Percentiles rank a stretch among this genome's conserved stretches.
These are phyloP conservation scores for Astragalus glycyphyllos DNA, from an alignment of 306 rosid species.

Conservation along the genomic window DNA sequence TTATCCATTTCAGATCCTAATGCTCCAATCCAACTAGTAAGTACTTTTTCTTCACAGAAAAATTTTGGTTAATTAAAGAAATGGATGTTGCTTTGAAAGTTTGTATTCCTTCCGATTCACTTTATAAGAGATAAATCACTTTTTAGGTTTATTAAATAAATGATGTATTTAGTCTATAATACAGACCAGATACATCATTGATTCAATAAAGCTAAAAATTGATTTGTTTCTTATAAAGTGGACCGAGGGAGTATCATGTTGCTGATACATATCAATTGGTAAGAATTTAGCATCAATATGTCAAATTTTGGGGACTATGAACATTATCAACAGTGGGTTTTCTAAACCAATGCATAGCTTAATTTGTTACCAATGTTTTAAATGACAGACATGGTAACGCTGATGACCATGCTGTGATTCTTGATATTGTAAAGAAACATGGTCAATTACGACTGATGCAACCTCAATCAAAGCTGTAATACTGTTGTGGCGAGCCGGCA, in stretches of 20 bases:
- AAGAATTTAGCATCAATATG: conserved; percentile 6
- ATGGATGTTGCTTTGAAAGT: no score
- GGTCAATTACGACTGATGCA: neutral
- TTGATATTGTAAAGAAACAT: no score
- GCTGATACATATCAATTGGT: neutral
- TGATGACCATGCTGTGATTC: neutral
- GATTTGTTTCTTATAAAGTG: no score
- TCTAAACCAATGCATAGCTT: neutral
- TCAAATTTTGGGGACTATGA: conserved; percentile 19
- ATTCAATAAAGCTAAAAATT: no score
- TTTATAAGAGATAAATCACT: no score
- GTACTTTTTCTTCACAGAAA: conserved; percentile 36
- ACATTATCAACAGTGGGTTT: neutral
- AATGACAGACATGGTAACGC: neutral
- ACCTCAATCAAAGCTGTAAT: neutral
- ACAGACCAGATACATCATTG: no score
- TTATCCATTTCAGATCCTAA: conserved; percentile 67
- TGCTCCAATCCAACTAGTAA: conserved; percentile 68
- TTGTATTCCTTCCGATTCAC: no score
- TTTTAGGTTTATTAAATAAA: no score
- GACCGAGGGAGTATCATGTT: neutral
- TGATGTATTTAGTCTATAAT: no score
- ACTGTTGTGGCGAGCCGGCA: no score
- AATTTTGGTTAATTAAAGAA: neutral
- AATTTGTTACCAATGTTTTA: neutral